Base-by-base conservation (phyloP, 208 protist genomes). In the Trypanosoma melophagium region DNA sequence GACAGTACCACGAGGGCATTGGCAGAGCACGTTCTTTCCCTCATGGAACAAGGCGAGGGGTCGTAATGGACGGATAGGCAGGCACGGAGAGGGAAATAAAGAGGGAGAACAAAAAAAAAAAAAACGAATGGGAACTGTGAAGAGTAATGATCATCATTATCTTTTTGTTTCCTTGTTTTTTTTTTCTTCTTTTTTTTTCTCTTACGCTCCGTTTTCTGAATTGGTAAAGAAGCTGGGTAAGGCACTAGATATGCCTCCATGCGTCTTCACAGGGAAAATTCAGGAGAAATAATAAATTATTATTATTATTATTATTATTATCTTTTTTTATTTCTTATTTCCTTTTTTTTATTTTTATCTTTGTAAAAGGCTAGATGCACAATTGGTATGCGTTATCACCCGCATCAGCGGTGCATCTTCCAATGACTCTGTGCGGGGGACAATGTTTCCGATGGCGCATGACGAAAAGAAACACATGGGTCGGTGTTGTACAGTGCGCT, bases 381-480 rank as follows among this genome's bases (percentile, higher is more conserved):
- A 19, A 17, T 9, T 90, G 87, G 82, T 54, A 60, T 16, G 44
- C 76, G 22, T 55, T 90, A 12, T 85, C 87, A 9, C 25, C 71
- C 12, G 28, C 40, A 5, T 60, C 73, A 0, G 69, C 68, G 12
- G 57, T 91, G 1, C 58, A 87, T 64, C 58, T 93, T 42, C 69
- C 54, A 17, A 79, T 78, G 74, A 89, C 84, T 0, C 69, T 93
- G 21, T 81, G 78, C 59, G 83, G 84, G 21, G 87, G 87, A 0
- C 87, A 93, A 63, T 93, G 87, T 68, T 93, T 93, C 45, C 87
- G 83, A 45, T 93, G 87, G 85, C 60, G 75, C 19, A 71, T 21
- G 12, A 89, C 83, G 12, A 62, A 66, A 16, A 56, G 79, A 12
- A 47, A 57, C 47, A 87, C 80, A 0, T 93, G 73, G 61, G 66